phyloP scores from a whole-genome alignment of 768 basidiomycete genomes.

The Scleroderma citrinum region DNA sequence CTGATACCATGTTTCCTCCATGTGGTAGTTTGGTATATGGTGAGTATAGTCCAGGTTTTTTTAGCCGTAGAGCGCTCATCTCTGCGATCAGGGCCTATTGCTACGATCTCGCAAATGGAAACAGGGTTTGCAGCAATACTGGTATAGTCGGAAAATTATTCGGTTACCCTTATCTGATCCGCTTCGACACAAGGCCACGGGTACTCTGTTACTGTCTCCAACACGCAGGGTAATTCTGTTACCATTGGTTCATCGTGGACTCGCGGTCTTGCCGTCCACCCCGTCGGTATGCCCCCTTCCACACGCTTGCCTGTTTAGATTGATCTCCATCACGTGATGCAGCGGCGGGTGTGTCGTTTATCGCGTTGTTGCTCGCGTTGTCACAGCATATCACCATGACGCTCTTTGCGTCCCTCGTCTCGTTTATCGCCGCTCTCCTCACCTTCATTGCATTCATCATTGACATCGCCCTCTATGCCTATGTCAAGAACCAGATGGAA shows the following conservation, averaged over 20 bases:
- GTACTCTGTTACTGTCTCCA: slow-evolving; percentile 43
- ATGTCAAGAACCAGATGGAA: slow-evolving; percentile 51
- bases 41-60: slow-evolving; percentile 21
- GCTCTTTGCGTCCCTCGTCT: slow-evolving; percentile 39
- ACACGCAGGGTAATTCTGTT: slow-evolving; percentile 28
- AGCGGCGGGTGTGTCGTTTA: slow-evolving; percentile 51
- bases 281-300: slow-evolving; percentile 50
- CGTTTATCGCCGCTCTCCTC: slow-evolving; percentile 65
- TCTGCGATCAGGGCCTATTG: slow-evolving; percentile 51
- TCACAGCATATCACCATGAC: slow-evolving; percentile 47
- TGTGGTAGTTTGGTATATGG: slow-evolving; percentile 66
- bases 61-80: slow-evolving; percentile 5
- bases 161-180: slow-evolving; percentile 1
- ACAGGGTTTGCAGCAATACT: slow-evolving; percentile 37
- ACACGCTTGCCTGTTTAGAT: neutral
- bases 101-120: slow-evolving; percentile 38
- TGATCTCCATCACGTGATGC: slow-evolving; percentile 5
- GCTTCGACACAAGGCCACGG: slow-evolving; percentile 39
- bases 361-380: slow-evolving; percentile 59
- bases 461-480: slow-evolving; percentile 68
- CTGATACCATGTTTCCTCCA: neutral
- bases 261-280: slow-evolving; percentile 66
- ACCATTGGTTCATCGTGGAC: slow-evolving; percentile 59
- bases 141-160: slow-evolving; percentile 26
- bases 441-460: slow-evolving; percentile 70